Evolutionary conservation across 2,329 filamentous ascomycete genomes (phyloP).

Genomic region (Pseudocercospora eumusae): DNA sequence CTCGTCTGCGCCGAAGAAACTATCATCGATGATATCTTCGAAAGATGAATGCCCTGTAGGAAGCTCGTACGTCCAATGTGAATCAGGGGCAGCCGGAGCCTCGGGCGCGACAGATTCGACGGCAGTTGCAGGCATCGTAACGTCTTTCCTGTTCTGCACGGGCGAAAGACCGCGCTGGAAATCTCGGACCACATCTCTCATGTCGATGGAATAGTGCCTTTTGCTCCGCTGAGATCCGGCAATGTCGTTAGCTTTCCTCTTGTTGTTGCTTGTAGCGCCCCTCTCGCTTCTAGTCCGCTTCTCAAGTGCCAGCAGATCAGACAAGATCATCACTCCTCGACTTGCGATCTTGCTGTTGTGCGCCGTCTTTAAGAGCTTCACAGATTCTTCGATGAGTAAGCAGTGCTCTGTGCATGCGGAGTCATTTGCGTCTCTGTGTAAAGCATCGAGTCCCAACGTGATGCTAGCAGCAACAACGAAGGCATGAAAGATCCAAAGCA

Average conservation of each 20-base stretch:
- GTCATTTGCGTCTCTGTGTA: slow-evolving; percentile 11
- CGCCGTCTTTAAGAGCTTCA: neutral
- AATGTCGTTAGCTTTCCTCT: slow-evolving; percentile 1
- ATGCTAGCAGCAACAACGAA: slow-evolving; percentile 18
- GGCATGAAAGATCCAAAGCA: slow-evolving; percentile 16
- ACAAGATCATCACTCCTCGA: slow-evolving; percentile 9
- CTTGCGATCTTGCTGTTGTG: slow-evolving; percentile 18
- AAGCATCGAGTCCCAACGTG: slow-evolving; percentile 14
- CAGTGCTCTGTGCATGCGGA: slow-evolving; percentile 8
- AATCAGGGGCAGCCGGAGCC: neutral
- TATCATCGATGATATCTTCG: neutral
- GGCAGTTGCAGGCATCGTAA: neutral
- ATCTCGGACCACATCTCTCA: slow-evolving; percentile 12
- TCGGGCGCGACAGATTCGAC: neutral
- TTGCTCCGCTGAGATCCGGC: neutral
- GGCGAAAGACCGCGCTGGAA: slow-evolving; percentile 8
- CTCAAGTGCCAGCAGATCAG: slow-evolving; percentile 9
- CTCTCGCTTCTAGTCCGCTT: neutral
- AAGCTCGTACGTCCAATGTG: neutral
- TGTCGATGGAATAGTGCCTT: slow-evolving; percentile 10
- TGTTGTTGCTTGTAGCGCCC: neutral
- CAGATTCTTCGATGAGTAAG: neutral
- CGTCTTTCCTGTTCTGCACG: neutral
- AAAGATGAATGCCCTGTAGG: neutral
- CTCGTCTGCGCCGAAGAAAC: slow-evolving; percentile 10